Evolutionary conservation across 441 rosid species (phyloP), one percentile per base, ranked within the genome.

Genomic region (Adansonia grandidieri): DNA sequence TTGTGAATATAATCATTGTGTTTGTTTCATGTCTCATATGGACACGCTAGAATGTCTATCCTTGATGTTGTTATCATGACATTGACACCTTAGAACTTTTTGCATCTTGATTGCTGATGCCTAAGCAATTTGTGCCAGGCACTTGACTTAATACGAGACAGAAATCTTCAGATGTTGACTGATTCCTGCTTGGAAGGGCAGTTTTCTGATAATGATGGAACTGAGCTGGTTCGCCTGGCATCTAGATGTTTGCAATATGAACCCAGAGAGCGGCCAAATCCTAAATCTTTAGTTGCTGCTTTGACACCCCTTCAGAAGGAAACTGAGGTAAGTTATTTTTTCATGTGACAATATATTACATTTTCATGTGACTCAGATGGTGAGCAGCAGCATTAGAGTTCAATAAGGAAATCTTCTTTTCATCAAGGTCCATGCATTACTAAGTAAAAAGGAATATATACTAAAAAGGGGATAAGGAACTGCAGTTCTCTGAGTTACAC

Each of bases 131-230:
- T 65, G 44, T 81, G 73, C 67, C 86, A 95, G 98, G 97, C 98
- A 66, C 89, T 93, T 83, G 96, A 93, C 84, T 82, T 95, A 61
- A 95, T 95, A 85, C 87, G 95, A 78, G 96, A 91, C 85, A 84
- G 89, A 85, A 93, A 93, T 81, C 87, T 93, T 80, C 94, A 89
- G 84, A 89, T 86, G 86, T 89, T 92, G 75, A 89, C 90, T 20
- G 98, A 95, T 89, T 91, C 98, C 70, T 90, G 94, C 85, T 86
- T 93, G 85, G 93, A 93, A 81, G 97, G 97, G 70, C 93, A 93
- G 79, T 81, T 90, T 83, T 83, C 97, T 22, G 86, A 87, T 78
- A 87, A 82, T 73, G 97, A 93, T 79, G 91, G 88, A 32, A 90
- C 89, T 10, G 92, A 89, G 80, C 84, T 95, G 77, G 90, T 93